Percentiles rank a stretch among this genome's conserved stretches.
Evolutionary conservation across 768 basidiomycete species (phyloP).

Genomic region (Trametes coccinea): DNA sequence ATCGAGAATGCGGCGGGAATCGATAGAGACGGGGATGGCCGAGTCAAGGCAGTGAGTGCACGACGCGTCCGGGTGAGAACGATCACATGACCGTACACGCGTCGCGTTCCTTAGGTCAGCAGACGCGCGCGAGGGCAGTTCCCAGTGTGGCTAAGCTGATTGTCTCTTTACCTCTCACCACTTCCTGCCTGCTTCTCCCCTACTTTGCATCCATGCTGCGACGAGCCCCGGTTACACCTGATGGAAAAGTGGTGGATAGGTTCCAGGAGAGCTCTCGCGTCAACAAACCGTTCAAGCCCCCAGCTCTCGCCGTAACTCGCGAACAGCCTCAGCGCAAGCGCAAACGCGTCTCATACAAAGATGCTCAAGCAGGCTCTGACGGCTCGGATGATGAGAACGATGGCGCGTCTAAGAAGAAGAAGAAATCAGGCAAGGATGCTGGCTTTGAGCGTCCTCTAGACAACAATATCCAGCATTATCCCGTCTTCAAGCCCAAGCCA

Average conservation of each 20-base stretch:
- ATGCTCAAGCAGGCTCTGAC: constrained; percentile 50
- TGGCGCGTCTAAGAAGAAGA: constrained; percentile 52
- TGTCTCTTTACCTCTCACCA: constrained; percentile 3
- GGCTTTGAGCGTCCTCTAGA: constrained; percentile 60
- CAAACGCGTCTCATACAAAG: constrained; percentile 87
- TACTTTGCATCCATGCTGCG: constrained; percentile 54
- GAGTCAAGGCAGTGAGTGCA: no score
- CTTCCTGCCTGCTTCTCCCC: background rate
- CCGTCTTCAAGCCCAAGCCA: constrained; percentile 80
- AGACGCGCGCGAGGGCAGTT: constrained; percentile 2
- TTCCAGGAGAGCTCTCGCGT: constrained; percentile 72
- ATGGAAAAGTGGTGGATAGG: constrained; percentile 67
- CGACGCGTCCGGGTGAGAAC: background rate
- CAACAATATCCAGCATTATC: constrained; percentile 62
- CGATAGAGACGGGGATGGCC: no score
- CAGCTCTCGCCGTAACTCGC: constrained; percentile 52
- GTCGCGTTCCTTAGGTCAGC: constrained; percentile 21
- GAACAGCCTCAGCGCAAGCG: constrained; percentile 76
- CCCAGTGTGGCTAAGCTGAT: background rate
- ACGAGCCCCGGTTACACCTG: constrained; percentile 65
- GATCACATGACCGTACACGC: constrained; percentile 19
- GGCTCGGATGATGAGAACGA: constrained; percentile 61
- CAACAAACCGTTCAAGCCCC: constrained; percentile 81
- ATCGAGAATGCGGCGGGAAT: no score
- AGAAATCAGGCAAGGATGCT: constrained; percentile 54